A percentile compares a stretch with the other conserved stretches of the same genome.
phyloP scores from a whole-genome alignment of 495 filamentous ascomycete genomes.

The Pseudoneurospora amorphoporcata region DNA sequence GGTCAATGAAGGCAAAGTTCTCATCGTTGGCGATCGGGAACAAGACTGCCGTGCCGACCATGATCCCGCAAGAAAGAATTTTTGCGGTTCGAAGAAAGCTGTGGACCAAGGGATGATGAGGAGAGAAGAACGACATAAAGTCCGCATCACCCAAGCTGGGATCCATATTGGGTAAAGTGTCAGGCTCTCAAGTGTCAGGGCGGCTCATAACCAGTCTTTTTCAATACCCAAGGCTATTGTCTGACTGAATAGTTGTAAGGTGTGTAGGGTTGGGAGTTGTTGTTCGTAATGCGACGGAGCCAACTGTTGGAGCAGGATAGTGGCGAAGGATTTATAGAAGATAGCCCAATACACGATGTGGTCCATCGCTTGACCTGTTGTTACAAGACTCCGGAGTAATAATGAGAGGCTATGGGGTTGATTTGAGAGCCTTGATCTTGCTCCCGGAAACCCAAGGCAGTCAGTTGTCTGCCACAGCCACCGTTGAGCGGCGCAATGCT shows the following conservation, averaged over 20 bases:
- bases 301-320: not conserved
- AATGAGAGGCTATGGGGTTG: not conserved
- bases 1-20: conserved; percentile 13
- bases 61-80: conserved; percentile 20
- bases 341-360: not conserved
- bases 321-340: not conserved
- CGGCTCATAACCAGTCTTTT: not conserved
- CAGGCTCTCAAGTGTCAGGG: not conserved
- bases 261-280: not conserved
- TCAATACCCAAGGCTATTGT: not conserved
- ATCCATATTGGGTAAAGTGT: not conserved
- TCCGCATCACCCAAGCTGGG: not conserved
- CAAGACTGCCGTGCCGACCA: conserved; percentile 26
- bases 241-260: not conserved
- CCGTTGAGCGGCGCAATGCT: not conserved
- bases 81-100: conserved; percentile 6
- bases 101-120: not conserved
- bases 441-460: not conserved
- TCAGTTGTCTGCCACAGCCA: not conserved
- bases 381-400: not conserved
- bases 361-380: not conserved
- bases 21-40: conserved; percentile 17
- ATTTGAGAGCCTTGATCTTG: not conserved
- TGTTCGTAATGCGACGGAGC: not conserved
- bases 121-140: not conserved